Base-by-base conservation (phyloP, 83 land plant species). In the Picea mariana region DNA sequence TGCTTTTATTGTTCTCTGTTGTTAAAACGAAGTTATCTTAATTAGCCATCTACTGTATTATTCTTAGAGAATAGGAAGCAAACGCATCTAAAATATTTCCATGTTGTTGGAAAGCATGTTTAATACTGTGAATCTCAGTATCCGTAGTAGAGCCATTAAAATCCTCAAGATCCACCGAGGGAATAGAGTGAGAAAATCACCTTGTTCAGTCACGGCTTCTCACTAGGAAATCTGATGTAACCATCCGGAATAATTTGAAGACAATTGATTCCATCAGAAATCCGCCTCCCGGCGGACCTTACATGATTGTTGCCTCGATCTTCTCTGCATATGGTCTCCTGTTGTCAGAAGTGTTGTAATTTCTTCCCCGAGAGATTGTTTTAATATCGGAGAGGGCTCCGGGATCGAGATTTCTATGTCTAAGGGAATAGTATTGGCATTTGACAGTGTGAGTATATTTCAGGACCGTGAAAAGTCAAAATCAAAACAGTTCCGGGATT, bases 171-270 rank as follows among this genome's bases (percentile, higher is more conserved):
- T 90, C 92, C 0, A 90, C 78, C 24, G 88, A 17, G 27, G 86
- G 85, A 68, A 87, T 84, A 66, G 61, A 47, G 21, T 80, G 68
- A 75, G 4, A 58, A 23, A 61, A 66, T 49, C 2, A 88, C 79
- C 12, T 82, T 76, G 12, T 31, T 0, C 16, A 84, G 75, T 21
- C 80, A 81, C 0, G 88, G 89, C 13, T 88, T 85, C 71, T 85
- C 88, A 62, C 49, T n/a, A 26, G 47, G 52, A 9, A 90, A 86
- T 80, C 88, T 82, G 65, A 87, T 62, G 80, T 85, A 86, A 23
- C 58, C 18, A 3, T 79, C 21, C 1, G 88, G 89, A 58, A 89
- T 49, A 49, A 89, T 65, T n/a, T 65, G 27, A 4, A 64, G 23
- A 16, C 42, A 44, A 42, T 62, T 3, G 20, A 9, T 40, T 62